A percentile compares a stretch with the other conserved stretches of the same genome.
phyloP scores from a whole-genome alignment of 805 yeast species.

The Wickerhamiella nectarea region DNA sequence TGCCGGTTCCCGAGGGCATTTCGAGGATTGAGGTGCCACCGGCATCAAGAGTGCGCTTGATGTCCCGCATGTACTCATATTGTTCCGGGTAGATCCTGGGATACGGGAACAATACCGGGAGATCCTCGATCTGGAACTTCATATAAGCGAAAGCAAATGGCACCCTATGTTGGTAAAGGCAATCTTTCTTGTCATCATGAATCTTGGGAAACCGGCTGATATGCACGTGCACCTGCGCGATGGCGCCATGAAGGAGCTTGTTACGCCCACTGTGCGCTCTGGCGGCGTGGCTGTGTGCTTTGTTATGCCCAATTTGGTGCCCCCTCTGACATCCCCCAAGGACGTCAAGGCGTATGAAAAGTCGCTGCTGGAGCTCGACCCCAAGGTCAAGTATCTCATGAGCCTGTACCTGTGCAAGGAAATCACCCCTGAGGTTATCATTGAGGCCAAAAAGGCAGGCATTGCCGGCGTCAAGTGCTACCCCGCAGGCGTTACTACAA shows the following conservation, averaged over 20 bases:
- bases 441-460: conserved; percentile 55
- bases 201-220: conserved; percentile 38
- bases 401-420: conserved; percentile 68
- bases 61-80: conserved; percentile 93
- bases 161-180: no score
- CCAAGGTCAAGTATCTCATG: conserved; percentile 81
- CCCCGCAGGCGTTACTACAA: conserved; percentile 99
- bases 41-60: conserved; percentile 82
- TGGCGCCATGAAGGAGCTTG: conserved; percentile 81
- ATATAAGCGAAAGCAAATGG: no score
- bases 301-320: conserved; percentile 91
- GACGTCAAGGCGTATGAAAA: conserved; percentile 58
- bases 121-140: conserved; percentile 85
- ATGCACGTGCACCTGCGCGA: conserved; percentile 95
- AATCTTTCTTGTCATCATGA: conserved; percentile 12
- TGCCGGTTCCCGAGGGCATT: conserved; percentile 99
- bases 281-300: conserved; percentile 91
- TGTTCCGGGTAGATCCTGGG: conserved; percentile 97
- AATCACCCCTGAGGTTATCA: conserved; percentile 74
- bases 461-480: conserved; percentile 88
- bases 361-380: conserved; percentile 49
- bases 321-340: conserved; percentile 73
- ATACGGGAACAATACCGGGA: conserved; percentile 91
- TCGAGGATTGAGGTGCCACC: conserved; percentile 95
- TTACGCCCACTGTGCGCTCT: conserved; percentile 75